Conservation (phyloP, 768 basidiomycete genomes). For the Tricholoma saponaceum region DNA sequence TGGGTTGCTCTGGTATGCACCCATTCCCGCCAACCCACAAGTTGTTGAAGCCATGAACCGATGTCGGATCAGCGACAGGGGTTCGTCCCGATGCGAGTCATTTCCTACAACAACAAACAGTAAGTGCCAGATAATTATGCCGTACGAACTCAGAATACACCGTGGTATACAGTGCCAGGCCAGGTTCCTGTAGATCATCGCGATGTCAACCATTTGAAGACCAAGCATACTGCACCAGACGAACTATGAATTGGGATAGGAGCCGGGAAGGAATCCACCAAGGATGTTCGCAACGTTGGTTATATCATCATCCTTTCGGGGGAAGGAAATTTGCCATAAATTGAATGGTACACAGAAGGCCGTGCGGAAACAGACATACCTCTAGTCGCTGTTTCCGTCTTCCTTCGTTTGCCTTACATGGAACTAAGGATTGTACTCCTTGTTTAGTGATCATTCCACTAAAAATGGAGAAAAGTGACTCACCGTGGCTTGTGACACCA, state of each 20-base stretch:
- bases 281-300: conserved; percentile 23
- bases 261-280: conserved; percentile 29
- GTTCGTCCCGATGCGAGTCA: conserved; percentile 7
- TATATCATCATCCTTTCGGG: conserved; percentile 16
- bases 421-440: not conserved
- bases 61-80: conserved; percentile 22
- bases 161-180: not conserved
- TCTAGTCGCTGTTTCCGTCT: not conserved
- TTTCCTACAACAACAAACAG: conserved; percentile 2
- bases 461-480: not conserved
- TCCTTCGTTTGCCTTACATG: not conserved
- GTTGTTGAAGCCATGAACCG: conserved; percentile 17
- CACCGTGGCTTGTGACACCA: not conserved
- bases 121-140: not conserved
- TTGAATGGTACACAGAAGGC: not conserved
- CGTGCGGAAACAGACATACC: not conserved
- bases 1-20: conserved; percentile 21
- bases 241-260: not conserved
- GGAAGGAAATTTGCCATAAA: not conserved
- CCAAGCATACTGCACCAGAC: not conserved
- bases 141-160: not conserved
- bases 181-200: not conserved
- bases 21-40: conserved; percentile 30
- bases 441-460: not conserved
- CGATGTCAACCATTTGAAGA: not conserved